Conservation (phyloP, 225 moss, liverwort and hornwort species). For the Neckera pumila region DNA sequence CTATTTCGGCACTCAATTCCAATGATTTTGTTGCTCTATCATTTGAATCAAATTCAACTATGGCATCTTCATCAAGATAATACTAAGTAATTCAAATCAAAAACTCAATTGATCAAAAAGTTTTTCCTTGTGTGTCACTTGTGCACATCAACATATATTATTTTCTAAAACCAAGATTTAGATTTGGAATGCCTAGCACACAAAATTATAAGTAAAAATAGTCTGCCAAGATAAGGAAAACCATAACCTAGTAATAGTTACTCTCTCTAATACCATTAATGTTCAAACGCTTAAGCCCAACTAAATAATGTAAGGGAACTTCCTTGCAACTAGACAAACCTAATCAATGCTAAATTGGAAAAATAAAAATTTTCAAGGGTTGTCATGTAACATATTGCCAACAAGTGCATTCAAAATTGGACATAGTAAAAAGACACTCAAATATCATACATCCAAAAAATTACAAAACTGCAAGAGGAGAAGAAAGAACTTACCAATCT, state of each 20-base stretch:
- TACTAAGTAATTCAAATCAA: no score
- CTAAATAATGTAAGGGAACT: rapidly evolving
- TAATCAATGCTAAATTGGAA: neutral
- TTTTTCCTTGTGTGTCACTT: neutral
- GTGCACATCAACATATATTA: rapidly evolving
- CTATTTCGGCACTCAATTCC: neutral
- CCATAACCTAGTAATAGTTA: neutral
- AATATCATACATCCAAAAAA: neutral
- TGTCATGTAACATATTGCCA: no score
- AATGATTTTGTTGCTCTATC: neutral
- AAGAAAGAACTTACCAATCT: neutral
- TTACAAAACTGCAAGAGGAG: rapidly evolving
- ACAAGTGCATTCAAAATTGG: rapidly evolving
- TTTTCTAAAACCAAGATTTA: neutral
- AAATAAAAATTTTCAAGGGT: neutral
- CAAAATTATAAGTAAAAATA: neutral
- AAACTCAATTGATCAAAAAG: neutral
- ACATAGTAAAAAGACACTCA: rapidly evolving
- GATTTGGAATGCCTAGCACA: neutral
- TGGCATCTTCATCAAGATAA: rapidly evolving
- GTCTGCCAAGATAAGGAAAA: rapidly evolving
- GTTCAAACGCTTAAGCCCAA: neutral
- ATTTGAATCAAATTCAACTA: neutral
- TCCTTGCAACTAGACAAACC: neutral
- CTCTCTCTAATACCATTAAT: no score